These are phyloP conservation scores for Backusella morwellensis DNA, from an alignment of 192 early-diverging fungal species.

Conservation along the genomic window DNA sequence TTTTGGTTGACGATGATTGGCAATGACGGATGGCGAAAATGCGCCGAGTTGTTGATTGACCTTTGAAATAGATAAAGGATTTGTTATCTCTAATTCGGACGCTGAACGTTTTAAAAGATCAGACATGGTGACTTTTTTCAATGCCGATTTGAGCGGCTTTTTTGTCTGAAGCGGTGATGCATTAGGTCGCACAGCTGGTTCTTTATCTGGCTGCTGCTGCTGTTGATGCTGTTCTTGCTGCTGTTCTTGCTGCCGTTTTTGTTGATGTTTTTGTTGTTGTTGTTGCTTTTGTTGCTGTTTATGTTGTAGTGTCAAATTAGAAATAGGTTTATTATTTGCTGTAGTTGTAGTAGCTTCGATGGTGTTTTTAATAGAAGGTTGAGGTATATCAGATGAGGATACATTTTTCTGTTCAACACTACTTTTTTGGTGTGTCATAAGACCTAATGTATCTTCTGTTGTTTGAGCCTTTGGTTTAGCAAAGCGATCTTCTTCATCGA, in stretches of 20 bases:
- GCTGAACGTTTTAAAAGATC: slow-evolving; percentile 43
- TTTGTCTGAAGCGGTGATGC: background rate
- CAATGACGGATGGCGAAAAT: slow-evolving; percentile 39
- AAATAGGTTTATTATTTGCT: background rate
- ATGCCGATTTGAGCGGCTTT: slow-evolving; percentile 44
- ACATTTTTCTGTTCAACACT: background rate
- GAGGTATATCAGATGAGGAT: background rate
- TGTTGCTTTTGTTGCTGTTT: background rate
- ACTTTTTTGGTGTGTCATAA: slow-evolving; percentile 6
- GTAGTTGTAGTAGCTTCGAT: background rate
- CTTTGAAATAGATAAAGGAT: slow-evolving; percentile 26
- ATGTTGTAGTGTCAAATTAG: background rate
- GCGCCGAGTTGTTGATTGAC: slow-evolving; percentile 30
- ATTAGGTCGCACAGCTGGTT: background rate
- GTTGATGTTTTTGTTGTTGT: background rate
- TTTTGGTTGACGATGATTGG: slow-evolving; percentile 51
- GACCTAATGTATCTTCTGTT: slow-evolving; percentile 29
- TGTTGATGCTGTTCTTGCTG: background rate
- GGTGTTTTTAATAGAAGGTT: background rate
- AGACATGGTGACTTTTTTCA: slow-evolving; percentile 54
- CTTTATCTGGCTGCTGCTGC: background rate
- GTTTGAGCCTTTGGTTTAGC: slow-evolving; percentile 25
- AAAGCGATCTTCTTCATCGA: slow-evolving; percentile 29
- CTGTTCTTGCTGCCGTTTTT: background rate
- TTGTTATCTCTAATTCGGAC: slow-evolving; percentile 33